These are phyloP conservation scores for Kurtzmaniella quercitrusa DNA, from an alignment of 1,139 yeast genomes.

Conservation along the genomic window DNA sequence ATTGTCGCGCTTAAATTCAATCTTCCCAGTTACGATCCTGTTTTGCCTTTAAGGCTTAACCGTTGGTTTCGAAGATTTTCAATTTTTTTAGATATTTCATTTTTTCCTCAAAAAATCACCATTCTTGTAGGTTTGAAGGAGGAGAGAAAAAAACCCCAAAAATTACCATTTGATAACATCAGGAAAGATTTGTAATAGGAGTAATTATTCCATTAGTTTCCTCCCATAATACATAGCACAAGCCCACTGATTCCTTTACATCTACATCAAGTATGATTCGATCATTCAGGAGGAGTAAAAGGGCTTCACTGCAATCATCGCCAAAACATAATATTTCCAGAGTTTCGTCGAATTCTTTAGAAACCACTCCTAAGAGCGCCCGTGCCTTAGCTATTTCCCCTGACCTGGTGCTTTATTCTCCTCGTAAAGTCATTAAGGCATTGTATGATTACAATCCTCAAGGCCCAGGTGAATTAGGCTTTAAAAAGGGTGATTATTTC, in stretches of 20 bases:
- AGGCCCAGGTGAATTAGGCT: slow-evolving; percentile 77
- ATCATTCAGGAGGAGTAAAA: slow-evolving; percentile 40
- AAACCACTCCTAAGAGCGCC: slow-evolving; percentile 7
- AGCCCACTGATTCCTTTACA: not conserved
- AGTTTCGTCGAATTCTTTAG: slow-evolving; percentile 18
- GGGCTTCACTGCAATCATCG: slow-evolving; percentile 31
- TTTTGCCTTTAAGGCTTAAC: not conserved
- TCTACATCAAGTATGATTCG: slow-evolving; percentile 27
- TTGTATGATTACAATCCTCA: slow-evolving; percentile 73
- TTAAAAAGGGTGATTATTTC: slow-evolving; percentile 81
- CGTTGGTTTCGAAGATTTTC: not conserved
- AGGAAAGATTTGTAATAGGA: not conserved
- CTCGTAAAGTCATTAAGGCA: slow-evolving; percentile 83
- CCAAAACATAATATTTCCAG: slow-evolving; percentile 36
- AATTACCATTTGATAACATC: not conserved
- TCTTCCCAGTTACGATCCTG: not conserved
- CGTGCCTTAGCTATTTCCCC: slow-evolving; percentile 6
- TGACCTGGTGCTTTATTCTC: slow-evolving; percentile 40
- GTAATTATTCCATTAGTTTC: not conserved
- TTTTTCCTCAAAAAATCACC: not conserved
- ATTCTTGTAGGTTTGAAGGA: not conserved
- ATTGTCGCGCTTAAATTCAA: not conserved
- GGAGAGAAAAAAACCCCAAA: not conserved
- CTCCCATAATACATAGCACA: not conserved
- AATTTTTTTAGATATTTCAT: not conserved